Percentiles rank a stretch among this genome's conserved stretches.
phyloP scores from a whole-genome alignment of 345 rosid species.

The Melastoma malabathricum region DNA sequence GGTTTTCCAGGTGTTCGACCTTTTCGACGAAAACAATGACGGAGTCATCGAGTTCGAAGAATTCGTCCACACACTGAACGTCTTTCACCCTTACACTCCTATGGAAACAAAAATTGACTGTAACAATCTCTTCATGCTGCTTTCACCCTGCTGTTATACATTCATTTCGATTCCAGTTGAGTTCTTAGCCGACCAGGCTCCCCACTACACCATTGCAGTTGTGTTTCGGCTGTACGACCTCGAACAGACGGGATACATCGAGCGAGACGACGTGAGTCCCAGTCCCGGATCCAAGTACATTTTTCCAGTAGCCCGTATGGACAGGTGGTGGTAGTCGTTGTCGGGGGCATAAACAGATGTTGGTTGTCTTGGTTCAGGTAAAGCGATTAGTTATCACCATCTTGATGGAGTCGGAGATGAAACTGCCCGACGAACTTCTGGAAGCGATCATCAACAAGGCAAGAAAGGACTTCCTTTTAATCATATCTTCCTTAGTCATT shows the following conservation, averaged over 20 bases:
- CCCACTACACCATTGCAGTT: constrained; percentile 36
- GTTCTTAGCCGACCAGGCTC: neutral
- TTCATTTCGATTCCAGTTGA: neutral
- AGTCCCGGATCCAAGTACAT: neutral
- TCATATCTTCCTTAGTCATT: no score
- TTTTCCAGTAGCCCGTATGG: neutral
- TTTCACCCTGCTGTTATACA: no score
- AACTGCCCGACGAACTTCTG: constrained; percentile 41
- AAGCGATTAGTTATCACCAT: constrained; percentile 73
- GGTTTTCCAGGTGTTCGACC: constrained; percentile 46
- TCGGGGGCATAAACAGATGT: neutral
- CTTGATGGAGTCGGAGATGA: constrained; percentile 49
- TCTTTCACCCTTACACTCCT: constrained; percentile 72
- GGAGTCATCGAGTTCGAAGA: constrained; percentile 88
- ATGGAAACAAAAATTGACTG: constrained; percentile 69
- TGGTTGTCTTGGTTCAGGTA: constrained; percentile 29
- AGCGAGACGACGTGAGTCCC: constrained; percentile 66
- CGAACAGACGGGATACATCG: constrained; percentile 72
- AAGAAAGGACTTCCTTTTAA: constrained; percentile 1
- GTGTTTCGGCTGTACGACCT: constrained; percentile 78
- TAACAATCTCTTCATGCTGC: constrained; percentile 20
- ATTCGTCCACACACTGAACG: constrained; percentile 55
- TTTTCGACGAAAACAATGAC: constrained; percentile 76
- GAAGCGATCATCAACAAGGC: constrained; percentile 64
- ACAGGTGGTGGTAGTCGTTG: neutral